A percentile compares a stretch with the other conserved stretches of the same genome.
Conservation (phyloP, 306 rosid species). For the Cucurbita maxima region DNA sequence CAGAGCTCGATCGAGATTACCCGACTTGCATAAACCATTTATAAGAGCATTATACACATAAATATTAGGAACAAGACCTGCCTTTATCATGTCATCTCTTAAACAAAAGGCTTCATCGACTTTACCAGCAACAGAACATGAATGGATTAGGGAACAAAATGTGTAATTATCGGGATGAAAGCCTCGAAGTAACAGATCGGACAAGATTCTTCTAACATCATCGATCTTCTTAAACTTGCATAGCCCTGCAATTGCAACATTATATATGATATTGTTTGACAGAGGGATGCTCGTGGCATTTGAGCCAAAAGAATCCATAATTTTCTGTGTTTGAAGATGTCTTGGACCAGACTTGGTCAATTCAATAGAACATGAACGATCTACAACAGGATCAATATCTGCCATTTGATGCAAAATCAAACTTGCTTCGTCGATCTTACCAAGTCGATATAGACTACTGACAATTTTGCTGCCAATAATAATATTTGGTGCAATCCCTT, state of each 20-base stretch:
- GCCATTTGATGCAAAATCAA: conserved; percentile 47
- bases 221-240: conserved; percentile 56
- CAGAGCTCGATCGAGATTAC: conserved; percentile 55
- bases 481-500: conserved; percentile 41
- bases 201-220: conserved; percentile 46
- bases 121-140: conserved; percentile 44
- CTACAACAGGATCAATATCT: conserved; percentile 34
- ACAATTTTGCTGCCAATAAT: conserved; percentile 58
- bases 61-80: conserved; percentile 59
- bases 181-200: conserved; percentile 35
- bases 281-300: conserved; percentile 22
- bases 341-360: conserved; percentile 11
- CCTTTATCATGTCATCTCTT: conserved; percentile 56
- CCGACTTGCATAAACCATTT: conserved; percentile 61
- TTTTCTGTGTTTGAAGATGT: conserved; percentile 28
- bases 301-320: conserved; percentile 41
- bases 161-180: conserved; percentile 74
- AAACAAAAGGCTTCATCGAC: conserved; percentile 59
- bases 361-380: conserved; percentile 14
- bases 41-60: conserved; percentile 54
- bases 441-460: conserved; percentile 50
- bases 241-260: conserved; percentile 62
- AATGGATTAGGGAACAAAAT: conserved; percentile 62
- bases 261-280: conserved; percentile 39
- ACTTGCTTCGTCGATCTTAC: conserved; percentile 54